Base-by-base conservation (phyloP, 1,284 basidiomycete genomes). In the Cryptococcus jaspeensis region DNA sequence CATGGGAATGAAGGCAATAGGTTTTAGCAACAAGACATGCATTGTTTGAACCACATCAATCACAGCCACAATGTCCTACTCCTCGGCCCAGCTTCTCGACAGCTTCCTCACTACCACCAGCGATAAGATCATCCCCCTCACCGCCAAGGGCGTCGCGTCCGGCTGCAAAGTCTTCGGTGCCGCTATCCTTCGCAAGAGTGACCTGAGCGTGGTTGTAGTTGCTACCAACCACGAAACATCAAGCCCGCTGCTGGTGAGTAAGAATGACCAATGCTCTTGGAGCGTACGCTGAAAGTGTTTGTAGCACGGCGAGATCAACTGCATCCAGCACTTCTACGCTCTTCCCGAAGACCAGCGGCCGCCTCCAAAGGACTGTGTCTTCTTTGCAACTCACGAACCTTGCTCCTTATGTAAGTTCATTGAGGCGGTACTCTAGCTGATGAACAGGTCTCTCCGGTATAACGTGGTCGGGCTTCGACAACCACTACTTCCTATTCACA, bases 391-490 rank as follows among this genome's bases (percentile, higher is more conserved):
- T 12, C 68, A 70, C 37, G 68, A 70, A 52, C 68, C 68, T 18
- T 70, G 68, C 47, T 70, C 68, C 4, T 50, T 70, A 12, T 70
- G 68, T 69, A 50, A 46, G 66, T 66, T 16, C n/a, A n/a, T n/a
- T n/a, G n/a, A n/a, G n/a, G n/a, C n/a, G n/a, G n/a, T 35, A 23
- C 2, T 11, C 8, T 23, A 5, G n/a, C 42, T 20, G 6, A n/a
- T 12, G 28, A 16, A 8, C 38, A 69, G 67, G 67, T 43, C 52
- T 70, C 5, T 67, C 66, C 8, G 68, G 64, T 11, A 70, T 70
- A 47, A 70, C 68, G 0, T 70, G 68, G 68, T 54, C 56, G 7
- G 68, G 68, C 0, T 70, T 70, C 51, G 68, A 70, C 51, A 70
- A 70, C 41, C 45, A 50, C 51, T 58, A 65, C 43, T 68, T 60